Percentiles rank a stretch among this genome's conserved stretches.
Conservation (phyloP, 2,329 filamentous ascomycete species). For the Fusarium duplospermum region DNA sequence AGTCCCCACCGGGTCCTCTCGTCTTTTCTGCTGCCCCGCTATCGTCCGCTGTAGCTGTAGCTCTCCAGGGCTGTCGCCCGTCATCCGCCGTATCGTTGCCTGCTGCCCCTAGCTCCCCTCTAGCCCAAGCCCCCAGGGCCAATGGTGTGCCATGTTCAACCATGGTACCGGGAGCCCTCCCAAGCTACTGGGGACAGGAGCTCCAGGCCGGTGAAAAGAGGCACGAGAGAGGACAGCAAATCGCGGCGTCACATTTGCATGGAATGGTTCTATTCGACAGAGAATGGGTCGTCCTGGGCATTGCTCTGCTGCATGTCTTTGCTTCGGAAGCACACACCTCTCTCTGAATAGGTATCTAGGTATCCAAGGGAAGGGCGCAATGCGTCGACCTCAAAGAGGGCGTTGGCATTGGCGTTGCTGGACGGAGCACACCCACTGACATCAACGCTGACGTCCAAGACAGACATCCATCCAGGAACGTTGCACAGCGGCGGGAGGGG, state of each 20-base stretch:
- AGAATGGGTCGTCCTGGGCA: neutral
- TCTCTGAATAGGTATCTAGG: neutral
- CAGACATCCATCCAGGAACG: slow-evolving; percentile 23
- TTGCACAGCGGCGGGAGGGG: slow-evolving; percentile 24
- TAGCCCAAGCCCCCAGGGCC: slow-evolving; percentile 24
- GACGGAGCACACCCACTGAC: slow-evolving; percentile 3
- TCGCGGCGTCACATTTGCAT: neutral
- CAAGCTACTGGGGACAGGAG: slow-evolving; percentile 17
- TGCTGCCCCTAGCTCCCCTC: slow-evolving; percentile 6
- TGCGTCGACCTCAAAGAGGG: neutral
- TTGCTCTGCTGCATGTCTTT: slow-evolving; percentile 2
- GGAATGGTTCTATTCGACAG: neutral
- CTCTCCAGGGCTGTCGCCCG: slow-evolving; percentile 22
- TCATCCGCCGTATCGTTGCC: slow-evolving; percentile 19
- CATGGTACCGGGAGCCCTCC: slow-evolving; percentile 32
- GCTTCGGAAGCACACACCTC: neutral
- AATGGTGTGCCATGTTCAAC: slow-evolving; percentile 31
- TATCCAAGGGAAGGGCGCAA: neutral
- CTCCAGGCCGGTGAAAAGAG: slow-evolving; percentile 10
- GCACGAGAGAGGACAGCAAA: neutral
- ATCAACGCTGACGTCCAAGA: slow-evolving; percentile 23
- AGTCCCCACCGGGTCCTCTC: slow-evolving; percentile 9
- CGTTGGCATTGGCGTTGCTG: slow-evolving; percentile 8
- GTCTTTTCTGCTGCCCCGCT: slow-evolving; percentile 1
- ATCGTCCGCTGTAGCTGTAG: slow-evolving; percentile 10